These are phyloP conservation scores for Phytophthora hybrid DNA, from an alignment of 352 stramenopile species.

Conservation along the genomic window DNA sequence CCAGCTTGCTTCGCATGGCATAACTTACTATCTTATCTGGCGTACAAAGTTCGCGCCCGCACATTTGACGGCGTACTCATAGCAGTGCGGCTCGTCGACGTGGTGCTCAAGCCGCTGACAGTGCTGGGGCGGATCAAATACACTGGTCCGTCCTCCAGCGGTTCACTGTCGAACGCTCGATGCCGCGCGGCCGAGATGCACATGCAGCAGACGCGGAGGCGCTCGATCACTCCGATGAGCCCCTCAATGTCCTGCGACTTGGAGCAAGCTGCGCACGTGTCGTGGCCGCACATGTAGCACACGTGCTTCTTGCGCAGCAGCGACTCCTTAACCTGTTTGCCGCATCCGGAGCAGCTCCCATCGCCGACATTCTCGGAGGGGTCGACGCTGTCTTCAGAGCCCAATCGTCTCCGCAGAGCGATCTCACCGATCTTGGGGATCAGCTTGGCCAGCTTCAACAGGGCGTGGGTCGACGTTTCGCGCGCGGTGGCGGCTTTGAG, in stretches of 20 bases:
- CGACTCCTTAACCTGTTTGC: slow-evolving; percentile 38
- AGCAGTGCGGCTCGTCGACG: slow-evolving; percentile 25
- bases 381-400: slow-evolving; percentile 33
- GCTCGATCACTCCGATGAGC: slow-evolving; percentile 50
- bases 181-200: slow-evolving; percentile 43
- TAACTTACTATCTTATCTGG: slow-evolving; percentile 2
- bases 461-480: slow-evolving; percentile 27
- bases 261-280: slow-evolving; percentile 50
- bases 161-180: slow-evolving; percentile 42
- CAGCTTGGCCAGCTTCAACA: slow-evolving; percentile 45
- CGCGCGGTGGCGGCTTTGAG: slow-evolving; percentile 28
- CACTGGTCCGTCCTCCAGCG: slow-evolving; percentile 25
- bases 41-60: slow-evolving; percentile 13
- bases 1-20: slow-evolving; percentile 9
- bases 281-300: slow-evolving; percentile 50
- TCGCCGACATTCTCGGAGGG: slow-evolving; percentile 14
- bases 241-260: slow-evolving; percentile 48
- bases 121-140: slow-evolving; percentile 31
- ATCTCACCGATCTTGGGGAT: slow-evolving; percentile 47
- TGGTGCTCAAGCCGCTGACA: slow-evolving; percentile 31
- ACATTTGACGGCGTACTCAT: slow-evolving; percentile 22
- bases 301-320: slow-evolving; percentile 48
- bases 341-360: slow-evolving; percentile 42
- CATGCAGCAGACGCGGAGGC: slow-evolving; percentile 48
- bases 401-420: slow-evolving; percentile 39